A percentile compares a stretch with the other conserved stretches of the same genome.
phyloP scores from a whole-genome alignment of 768 basidiomycete species.

The Clitopilus hobsonii region DNA sequence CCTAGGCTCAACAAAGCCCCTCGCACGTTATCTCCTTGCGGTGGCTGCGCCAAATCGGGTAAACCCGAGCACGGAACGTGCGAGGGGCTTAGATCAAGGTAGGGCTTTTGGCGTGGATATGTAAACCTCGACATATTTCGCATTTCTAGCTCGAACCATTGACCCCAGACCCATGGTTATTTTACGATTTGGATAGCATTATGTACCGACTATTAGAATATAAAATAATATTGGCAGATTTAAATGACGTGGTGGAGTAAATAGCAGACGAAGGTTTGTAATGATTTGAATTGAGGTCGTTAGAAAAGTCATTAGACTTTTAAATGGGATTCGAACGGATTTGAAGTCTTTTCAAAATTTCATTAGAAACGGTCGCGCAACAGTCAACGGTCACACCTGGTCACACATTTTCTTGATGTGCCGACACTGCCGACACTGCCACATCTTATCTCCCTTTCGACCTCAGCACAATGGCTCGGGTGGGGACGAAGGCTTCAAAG shows the following conservation, averaged over 20 bases:
- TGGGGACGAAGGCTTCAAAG: background rate
- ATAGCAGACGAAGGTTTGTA: background rate
- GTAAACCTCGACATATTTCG: background rate
- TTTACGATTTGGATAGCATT: background rate
- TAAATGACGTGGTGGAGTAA: background rate
- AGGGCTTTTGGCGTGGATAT: background rate
- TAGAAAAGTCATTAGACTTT: no score
- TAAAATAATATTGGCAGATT: background rate
- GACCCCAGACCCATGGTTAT: background rate
- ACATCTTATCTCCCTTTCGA: background rate
- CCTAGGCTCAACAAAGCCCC: background rate
- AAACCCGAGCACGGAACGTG: slow-evolving; percentile 1
- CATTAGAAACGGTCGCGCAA: no score
- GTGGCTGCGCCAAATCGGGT: background rate
- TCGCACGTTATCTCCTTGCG: background rate
- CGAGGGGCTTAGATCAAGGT: background rate
- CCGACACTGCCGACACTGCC: background rate
- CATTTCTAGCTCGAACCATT: background rate
- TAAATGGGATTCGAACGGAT: no score
- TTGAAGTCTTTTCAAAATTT: no score
- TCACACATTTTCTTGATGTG: no score
- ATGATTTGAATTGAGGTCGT: background rate
- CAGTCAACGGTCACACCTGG: no score
- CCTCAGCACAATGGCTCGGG: background rate
- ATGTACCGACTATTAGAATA: background rate